A percentile compares a stretch with the other conserved stretches of the same genome.
Evolutionary conservation across 495 filamentous ascomycete species (phyloP).

Genomic region (Xylaria curta): DNA sequence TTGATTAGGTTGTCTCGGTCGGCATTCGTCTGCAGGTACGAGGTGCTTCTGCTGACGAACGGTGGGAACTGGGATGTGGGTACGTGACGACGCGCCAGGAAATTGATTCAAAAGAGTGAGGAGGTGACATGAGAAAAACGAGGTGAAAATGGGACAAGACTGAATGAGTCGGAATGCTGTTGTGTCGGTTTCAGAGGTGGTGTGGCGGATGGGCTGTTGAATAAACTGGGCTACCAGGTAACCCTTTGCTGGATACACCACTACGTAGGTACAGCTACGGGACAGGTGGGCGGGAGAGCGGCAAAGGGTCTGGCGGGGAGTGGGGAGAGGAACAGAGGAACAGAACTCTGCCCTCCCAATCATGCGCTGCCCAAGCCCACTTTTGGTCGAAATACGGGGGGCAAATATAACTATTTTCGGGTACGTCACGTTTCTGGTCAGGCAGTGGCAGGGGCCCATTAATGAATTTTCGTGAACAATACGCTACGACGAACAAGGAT

Average conservation of each 20-base stretch:
- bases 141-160: constrained; percentile 18
- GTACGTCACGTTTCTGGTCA: constrained; percentile 20
- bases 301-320: constrained; percentile 26
- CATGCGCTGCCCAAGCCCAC: constrained; percentile 10
- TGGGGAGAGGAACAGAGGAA: constrained; percentile 8
- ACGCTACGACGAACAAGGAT: neutral
- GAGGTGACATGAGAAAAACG: neutral
- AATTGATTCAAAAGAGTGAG: constrained; percentile 11
- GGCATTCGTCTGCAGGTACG: constrained; percentile 17
- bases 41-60: constrained; percentile 7
- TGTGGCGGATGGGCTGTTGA: constrained; percentile 9
- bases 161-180: constrained; percentile 24
- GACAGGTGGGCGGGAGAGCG: constrained; percentile 21
- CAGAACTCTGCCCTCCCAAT: constrained; percentile 14
- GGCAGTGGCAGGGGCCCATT: constrained; percentile 12
- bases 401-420: constrained; percentile 24
- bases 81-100: constrained; percentile 20
- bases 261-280: neutral
- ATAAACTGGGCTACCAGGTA: constrained; percentile 4
- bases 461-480: constrained; percentile 16
- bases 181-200: constrained; percentile 26
- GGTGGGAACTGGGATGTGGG: constrained; percentile 14
- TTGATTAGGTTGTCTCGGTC: constrained; percentile 21
- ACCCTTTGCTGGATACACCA: neutral
- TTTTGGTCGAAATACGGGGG: constrained; percentile 18